phyloP scores from a whole-genome alignment of 352 stramenopile genomes.

The Phytophthora tentaculata region DNA sequence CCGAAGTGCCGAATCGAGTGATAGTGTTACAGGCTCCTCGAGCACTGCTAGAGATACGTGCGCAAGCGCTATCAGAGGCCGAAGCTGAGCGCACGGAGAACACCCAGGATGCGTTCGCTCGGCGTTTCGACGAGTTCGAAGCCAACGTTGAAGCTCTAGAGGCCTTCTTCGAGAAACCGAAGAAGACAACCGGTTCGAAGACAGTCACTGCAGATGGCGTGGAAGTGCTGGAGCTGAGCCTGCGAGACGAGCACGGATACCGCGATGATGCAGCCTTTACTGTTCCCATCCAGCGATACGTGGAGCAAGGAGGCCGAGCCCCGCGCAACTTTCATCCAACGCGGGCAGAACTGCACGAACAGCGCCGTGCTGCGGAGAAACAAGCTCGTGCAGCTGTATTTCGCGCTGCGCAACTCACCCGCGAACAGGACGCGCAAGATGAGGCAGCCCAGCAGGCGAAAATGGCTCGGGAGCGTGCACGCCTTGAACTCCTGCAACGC shows the following conservation, averaged over 20 bases:
- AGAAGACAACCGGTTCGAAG: slow-evolving; percentile 14
- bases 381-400: slow-evolving; percentile 57
- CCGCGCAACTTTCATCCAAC: slow-evolving; percentile 89
- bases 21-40: slow-evolving; percentile 62
- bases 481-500: slow-evolving; percentile 74
- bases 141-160: slow-evolving; percentile 55
- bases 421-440: slow-evolving; percentile 64
- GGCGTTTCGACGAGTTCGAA: slow-evolving; percentile 56
- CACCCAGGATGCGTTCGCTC: slow-evolving; percentile 61
- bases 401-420: slow-evolving; percentile 37
- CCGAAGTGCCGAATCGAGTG: slow-evolving; percentile 73
- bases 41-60: slow-evolving; percentile 58
- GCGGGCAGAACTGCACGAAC: slow-evolving; percentile 58
- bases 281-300: slow-evolving; percentile 67
- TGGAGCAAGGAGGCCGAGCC: slow-evolving; percentile 71
- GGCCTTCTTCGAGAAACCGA: slow-evolving; percentile 69
- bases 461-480: slow-evolving; percentile 59
- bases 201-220: slow-evolving; percentile 36
- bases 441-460: slow-evolving; percentile 49
- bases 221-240: slow-evolving; percentile 72
- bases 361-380: slow-evolving; percentile 48
- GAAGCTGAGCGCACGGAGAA: slow-evolving; percentile 65
- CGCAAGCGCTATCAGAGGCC: slow-evolving; percentile 61
- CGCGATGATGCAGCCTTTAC: slow-evolving; percentile 46
- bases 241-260: slow-evolving; percentile 55